A percentile compares a stretch with the other conserved stretches of the same genome.
These are phyloP conservation scores for Parasarocladium wereldwijsianum DNA, from an alignment of 2,329 filamentous ascomycete genomes.

Conservation along the genomic window DNA sequence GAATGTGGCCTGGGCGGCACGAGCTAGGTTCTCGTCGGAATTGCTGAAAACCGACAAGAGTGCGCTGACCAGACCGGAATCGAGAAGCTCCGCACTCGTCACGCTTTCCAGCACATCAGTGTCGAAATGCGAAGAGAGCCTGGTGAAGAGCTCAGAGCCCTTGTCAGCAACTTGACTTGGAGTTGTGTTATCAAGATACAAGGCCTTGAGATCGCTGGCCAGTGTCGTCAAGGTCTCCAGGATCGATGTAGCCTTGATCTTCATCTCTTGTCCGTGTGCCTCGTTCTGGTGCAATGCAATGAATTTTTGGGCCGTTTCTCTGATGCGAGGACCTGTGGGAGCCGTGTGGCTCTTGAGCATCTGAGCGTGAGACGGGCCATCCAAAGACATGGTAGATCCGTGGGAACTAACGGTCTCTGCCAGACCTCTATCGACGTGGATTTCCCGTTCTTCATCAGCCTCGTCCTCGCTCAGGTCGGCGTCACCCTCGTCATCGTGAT, in stretches of 20 bases:
- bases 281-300: constrained; percentile 70
- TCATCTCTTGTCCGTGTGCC: constrained; percentile 55
- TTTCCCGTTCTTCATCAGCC: constrained; percentile 28
- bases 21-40: constrained; percentile 43
- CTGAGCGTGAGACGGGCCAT: constrained; percentile 34
- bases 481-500: constrained; percentile 38
- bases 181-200: constrained; percentile 46
- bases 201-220: constrained; percentile 55
- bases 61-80: constrained; percentile 75
- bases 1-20: constrained; percentile 66
- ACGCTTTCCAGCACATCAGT: constrained; percentile 81
- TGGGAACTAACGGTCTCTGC: constrained; percentile 51
- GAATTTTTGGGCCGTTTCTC: constrained; percentile 66
- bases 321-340: constrained; percentile 54
- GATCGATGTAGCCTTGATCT: constrained; percentile 64
- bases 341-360: too few relatives aligned
- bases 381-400: constrained; percentile 49
- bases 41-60: constrained; percentile 73
- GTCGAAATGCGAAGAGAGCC: constrained; percentile 72
- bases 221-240: constrained; percentile 58
- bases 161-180: constrained; percentile 28
- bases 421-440: constrained; percentile 28
- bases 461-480: constrained; percentile 30
- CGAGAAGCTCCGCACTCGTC: constrained; percentile 86
- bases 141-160: constrained; percentile 55